Evolutionary conservation across 441 rosid genomes (phyloP).

Genomic region (Corymbia calophylla): DNA sequence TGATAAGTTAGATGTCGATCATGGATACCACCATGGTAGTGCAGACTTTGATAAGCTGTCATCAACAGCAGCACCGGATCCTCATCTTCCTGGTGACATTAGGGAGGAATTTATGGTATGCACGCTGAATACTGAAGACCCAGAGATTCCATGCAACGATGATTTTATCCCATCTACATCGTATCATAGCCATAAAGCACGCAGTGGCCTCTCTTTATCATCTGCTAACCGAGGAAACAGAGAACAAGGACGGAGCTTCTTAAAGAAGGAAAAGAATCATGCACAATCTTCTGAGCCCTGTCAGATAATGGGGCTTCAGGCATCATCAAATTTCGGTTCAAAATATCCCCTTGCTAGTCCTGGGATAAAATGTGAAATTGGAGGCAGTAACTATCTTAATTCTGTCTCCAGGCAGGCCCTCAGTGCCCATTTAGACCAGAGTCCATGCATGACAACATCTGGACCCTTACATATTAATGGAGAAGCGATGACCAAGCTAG

Average conservation of each 20-base stretch:
- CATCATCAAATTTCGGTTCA: slow-evolving; percentile 7
- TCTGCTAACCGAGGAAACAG: slow-evolving; percentile 2
- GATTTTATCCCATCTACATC: slow-evolving; percentile 19
- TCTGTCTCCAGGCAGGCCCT: slow-evolving; percentile 7
- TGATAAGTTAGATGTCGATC: slow-evolving; percentile 5
- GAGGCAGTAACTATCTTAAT: slow-evolving; percentile 6
- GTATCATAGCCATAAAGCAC: background rate
- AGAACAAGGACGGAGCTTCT: slow-evolving; percentile 10
- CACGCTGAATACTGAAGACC: slow-evolving; percentile 37
- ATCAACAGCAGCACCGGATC: background rate
- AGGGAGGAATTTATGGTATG: slow-evolving; percentile 11
- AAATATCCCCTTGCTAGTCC: slow-evolving; percentile 4
- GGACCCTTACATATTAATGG: slow-evolving; percentile 4
- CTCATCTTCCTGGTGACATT: slow-evolving; percentile 6
- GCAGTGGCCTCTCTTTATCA: slow-evolving; percentile 6
- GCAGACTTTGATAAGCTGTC: slow-evolving; percentile 21
- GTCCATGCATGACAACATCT: slow-evolving; percentile 6
- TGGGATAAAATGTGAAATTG: slow-evolving; percentile 24
- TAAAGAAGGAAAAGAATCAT: slow-evolving; percentile 20
- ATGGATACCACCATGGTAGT: slow-evolving; percentile 11
- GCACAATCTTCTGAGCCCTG: slow-evolving; percentile 2
- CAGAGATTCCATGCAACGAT: slow-evolving; percentile 40
- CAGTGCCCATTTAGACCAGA: slow-evolving; percentile 1
- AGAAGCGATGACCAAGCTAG: slow-evolving; percentile 5
- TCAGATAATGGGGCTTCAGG: slow-evolving; percentile 4